These are phyloP conservation scores for Emydomyces testavorans DNA, from an alignment of 2,329 filamentous ascomycete species.

Conservation along the genomic window DNA sequence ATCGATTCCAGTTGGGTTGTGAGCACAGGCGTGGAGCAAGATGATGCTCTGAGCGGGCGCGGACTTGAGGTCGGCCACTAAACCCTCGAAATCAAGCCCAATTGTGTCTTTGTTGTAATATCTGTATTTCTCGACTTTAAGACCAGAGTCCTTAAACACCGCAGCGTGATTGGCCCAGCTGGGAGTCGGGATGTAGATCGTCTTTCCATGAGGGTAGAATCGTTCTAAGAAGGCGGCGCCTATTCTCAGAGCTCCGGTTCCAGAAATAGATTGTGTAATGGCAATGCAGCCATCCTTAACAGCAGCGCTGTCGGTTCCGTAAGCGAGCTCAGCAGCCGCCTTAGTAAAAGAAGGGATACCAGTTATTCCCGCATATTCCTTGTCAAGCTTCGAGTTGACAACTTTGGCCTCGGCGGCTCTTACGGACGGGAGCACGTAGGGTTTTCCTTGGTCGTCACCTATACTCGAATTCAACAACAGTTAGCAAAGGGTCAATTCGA, in stretches of 20 bases:
- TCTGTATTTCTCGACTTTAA: slow-evolving; percentile 86
- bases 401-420: slow-evolving; percentile 79
- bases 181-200: slow-evolving; percentile 89
- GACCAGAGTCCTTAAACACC: slow-evolving; percentile 85
- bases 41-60: slow-evolving; percentile 80
- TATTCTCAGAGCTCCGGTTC: slow-evolving; percentile 89
- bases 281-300: slow-evolving; percentile 65
- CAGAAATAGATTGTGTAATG: slow-evolving; percentile 96
- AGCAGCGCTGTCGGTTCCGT: slow-evolving; percentile 66
- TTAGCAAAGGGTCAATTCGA: slow-evolving; percentile 1
- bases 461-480: slow-evolving; percentile 7
- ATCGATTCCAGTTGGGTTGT: slow-evolving; percentile 96
- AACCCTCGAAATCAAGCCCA: slow-evolving; percentile 89
- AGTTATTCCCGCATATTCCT: slow-evolving; percentile 97
- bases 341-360: slow-evolving; percentile 90
- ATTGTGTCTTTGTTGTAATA: slow-evolving; percentile 99
- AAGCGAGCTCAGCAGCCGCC: slow-evolving; percentile 81
- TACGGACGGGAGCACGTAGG: slow-evolving; percentile 92
- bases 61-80: slow-evolving; percentile 79
- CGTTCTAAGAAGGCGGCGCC: slow-evolving; percentile 85
- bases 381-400: slow-evolving; percentile 66
- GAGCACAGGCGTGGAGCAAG: slow-evolving; percentile 90
- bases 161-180: slow-evolving; percentile 98
- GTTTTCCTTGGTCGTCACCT: slow-evolving; percentile 88
- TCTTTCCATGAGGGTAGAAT: slow-evolving; percentile 84